Base-by-base conservation (phyloP, 2,329 filamentous ascomycete species). In the Scedosporium minutisporum region DNA sequence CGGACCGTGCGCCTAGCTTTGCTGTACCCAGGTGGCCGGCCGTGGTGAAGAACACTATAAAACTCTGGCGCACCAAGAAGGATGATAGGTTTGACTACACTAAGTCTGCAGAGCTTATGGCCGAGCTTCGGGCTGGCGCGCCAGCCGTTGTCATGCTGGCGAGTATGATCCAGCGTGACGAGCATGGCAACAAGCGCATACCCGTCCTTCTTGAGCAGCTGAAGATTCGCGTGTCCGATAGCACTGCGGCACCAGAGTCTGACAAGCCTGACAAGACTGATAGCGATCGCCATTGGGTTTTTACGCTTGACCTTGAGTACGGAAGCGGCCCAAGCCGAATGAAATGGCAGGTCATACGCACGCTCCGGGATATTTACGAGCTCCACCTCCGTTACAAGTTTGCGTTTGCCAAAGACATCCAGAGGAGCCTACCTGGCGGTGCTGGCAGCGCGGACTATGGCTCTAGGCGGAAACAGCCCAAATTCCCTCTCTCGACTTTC, bases 131-230 rank as follows among this genome's bases (percentile, higher is more conserved):
- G 58, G 96, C 95, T 53, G 95, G 92, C 62, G 91, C 93, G 1
- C 95, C 95, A 3, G 95, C 95, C 25, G 95, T 93, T 21, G 79
- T 99, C 64, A 96, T 99, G 75, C 79, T 99, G 61, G 95, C 95
- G 6, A 97, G 93, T 71, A 97, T 97, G 90, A 95, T 97, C 69
- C 95, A 97, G 76, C 85, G 95, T 63, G 95, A 99, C 69, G 95
- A 99, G 74, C 91, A 97, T 69, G 92, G 93, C 58, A 95, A 96
- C 75, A 95, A 91, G 76, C 87, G 93, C 64, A 96, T 99, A 63
- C 95, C 95, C 0, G 92, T 99, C 61, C 83, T 99, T 3, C 82
- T 99, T 6, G 95, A 99, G 74, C 95, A 99, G 76, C 82, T 99
- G 64, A 96, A 96, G 73, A 82, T 99, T 64, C 86, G 84, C 63